These are phyloP conservation scores for Penicillium sp. DNA, from an alignment of 2,329 filamentous ascomycete species.

Conservation along the genomic window DNA sequence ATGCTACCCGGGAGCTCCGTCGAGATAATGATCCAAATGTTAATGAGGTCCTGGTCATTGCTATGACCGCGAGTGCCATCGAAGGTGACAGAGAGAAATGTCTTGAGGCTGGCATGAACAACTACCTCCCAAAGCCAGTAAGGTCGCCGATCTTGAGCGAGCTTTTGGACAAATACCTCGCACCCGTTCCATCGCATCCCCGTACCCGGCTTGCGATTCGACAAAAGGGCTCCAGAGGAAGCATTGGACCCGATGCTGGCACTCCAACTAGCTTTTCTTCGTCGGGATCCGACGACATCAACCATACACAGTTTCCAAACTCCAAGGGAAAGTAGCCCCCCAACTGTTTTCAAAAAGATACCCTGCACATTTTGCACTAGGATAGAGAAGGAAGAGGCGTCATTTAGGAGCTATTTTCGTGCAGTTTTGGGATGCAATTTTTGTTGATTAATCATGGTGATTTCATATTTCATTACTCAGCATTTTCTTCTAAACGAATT, in stretches of 20 bases:
- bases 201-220: slow-evolving; percentile 36
- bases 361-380: slow-evolving; percentile 19
- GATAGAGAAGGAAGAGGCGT: slow-evolving; percentile 23
- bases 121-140: slow-evolving; percentile 96
- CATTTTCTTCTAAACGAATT: background rate
- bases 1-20: slow-evolving; percentile 82
- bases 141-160: slow-evolving; percentile 82
- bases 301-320: slow-evolving; percentile 19
- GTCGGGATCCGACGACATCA: slow-evolving; percentile 30
- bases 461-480: background rate
- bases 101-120: slow-evolving; percentile 95
- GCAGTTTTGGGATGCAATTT: background rate
- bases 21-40: slow-evolving; percentile 76
- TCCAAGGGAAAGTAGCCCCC: slow-evolving; percentile 26
- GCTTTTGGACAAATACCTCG: slow-evolving; percentile 74
- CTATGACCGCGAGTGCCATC: slow-evolving; percentile 95
- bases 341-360: slow-evolving; percentile 24
- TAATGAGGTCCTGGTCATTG: slow-evolving; percentile 85
- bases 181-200: slow-evolving; percentile 49
- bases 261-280: slow-evolving; percentile 33
- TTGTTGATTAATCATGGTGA: background rate
- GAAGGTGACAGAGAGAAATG: slow-evolving; percentile 95
- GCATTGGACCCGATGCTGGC: slow-evolving; percentile 29
- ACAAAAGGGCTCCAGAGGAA: slow-evolving; percentile 33
- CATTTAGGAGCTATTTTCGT: slow-evolving; percentile 5